phyloP scores from a whole-genome alignment of 257 asterid species.

The Fraxinus americana region DNA sequence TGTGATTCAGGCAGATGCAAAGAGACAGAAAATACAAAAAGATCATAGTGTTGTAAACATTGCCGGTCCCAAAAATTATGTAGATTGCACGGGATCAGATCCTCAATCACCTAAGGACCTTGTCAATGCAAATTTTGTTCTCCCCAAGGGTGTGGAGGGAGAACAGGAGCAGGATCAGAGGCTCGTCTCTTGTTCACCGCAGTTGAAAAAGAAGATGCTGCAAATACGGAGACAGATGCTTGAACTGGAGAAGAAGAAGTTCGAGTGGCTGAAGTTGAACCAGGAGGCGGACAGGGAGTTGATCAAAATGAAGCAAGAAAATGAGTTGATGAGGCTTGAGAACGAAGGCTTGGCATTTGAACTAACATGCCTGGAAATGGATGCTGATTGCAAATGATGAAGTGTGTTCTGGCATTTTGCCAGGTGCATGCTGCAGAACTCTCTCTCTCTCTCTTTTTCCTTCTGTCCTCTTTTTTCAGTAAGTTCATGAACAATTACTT shows the following conservation, averaged over 20 bases:
- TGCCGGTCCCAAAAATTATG: not conserved
- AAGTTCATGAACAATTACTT: not conserved
- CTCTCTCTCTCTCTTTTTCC: not conserved
- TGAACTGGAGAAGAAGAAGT: not conserved
- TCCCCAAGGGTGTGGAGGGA: slow-evolving; percentile 23
- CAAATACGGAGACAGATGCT: slow-evolving; percentile 22
- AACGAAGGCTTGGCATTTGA: slow-evolving; percentile 39
- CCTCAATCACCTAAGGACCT: not conserved
- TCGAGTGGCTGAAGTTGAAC: not conserved
- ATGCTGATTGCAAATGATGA: slow-evolving; percentile 12
- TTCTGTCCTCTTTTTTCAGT: not conserved
- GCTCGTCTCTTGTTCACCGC: slow-evolving; percentile 3
- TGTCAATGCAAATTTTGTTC: slow-evolving; percentile 6
- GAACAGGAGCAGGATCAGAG: not conserved
- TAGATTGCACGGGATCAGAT: not conserved
- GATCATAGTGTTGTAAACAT: slow-evolving; percentile 14
- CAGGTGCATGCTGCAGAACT: not conserved
- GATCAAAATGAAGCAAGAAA: slow-evolving; percentile 13
- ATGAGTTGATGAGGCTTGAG: slow-evolving; percentile 40
- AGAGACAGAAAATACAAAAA: slow-evolving; percentile 34
- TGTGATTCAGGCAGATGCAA: slow-evolving; percentile 16
- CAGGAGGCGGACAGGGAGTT: slow-evolving; percentile 35
- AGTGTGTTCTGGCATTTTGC: not conserved
- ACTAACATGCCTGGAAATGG: slow-evolving; percentile 26
- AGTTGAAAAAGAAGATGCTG: slow-evolving; percentile 36